Evolutionary conservation across 305 asterid species (phyloP), one percentile per base, ranked within the genome.

Genomic region (Fraxinus latifolia): DNA sequence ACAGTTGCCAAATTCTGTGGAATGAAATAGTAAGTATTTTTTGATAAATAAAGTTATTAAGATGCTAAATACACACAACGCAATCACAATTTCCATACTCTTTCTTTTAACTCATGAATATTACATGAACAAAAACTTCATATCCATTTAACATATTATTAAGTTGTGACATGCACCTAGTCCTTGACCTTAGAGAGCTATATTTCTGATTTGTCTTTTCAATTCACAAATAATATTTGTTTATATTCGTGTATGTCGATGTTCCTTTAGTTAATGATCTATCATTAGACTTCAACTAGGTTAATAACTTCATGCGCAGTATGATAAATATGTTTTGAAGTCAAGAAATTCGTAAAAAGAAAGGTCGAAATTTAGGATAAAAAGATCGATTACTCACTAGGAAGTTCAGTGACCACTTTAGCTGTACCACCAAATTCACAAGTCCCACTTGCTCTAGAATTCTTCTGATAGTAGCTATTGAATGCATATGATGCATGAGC

Each of bases 1-100:
- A 79, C 70, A 32, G 83, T 11, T 23, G 86, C 71, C 76, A 29
- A 73, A 62, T 42, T 42, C 50, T 42, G 15, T 9, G 50, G 50
- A 42, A 42, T 11, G n/a, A 42, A 42, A 42, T 9, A 42, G 11
- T 42, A 9, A 42, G 50, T 42, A 42, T 42, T 42, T 42, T 39
- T 1, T 39, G 44, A 9, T 39, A 39, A 39, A 39, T 42, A 42
- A 7, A 37, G 44, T 37, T 37, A 37, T 7, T 39, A 44, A 44
- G 58, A 47, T 47, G 58, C 58, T 47, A 14, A 47, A 47, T 47
- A 14, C 55, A 42, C 53, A 47, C 58, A 47, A 14, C 6, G 19
- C 58, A 47, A 14, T 47, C 19, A 47, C 58, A 3, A 47, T 14
- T 44, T 47, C 19, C 58, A 0, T 15, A 39, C 14, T 39, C 50